Percentiles rank a stretch among this genome's conserved stretches.
These are phyloP conservation scores for Aurinia saxatilis DNA, from an alignment of 345 rosid species.

Conservation along the genomic window DNA sequence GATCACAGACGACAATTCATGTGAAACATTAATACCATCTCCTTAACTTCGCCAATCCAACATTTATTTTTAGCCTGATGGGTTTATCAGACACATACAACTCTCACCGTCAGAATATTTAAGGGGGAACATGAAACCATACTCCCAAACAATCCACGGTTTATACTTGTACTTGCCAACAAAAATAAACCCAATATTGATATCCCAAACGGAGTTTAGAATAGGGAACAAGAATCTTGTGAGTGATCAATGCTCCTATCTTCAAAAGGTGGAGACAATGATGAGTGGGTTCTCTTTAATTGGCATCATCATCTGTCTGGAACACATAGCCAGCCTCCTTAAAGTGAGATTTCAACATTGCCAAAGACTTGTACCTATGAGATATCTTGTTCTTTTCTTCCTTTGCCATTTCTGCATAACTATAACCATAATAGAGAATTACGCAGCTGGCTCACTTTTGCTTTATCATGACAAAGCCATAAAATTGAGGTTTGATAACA, in stretches of 20 bases:
- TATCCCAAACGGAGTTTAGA: slow-evolving; percentile 6
- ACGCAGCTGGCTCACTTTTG: background rate
- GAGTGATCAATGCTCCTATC: background rate
- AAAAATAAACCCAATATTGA: background rate
- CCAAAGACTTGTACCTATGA: slow-evolving; percentile 79
- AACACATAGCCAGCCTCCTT: slow-evolving; percentile 59
- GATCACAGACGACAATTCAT: slow-evolving; percentile 3
- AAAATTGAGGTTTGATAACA: background rate
- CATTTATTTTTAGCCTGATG: background rate
- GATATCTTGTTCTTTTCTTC: slow-evolving; percentile 93
- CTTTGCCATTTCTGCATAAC: slow-evolving; percentile 87
- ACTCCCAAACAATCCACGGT: background rate
- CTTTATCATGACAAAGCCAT: background rate
- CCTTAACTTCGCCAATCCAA: background rate
- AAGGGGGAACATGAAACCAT: background rate
- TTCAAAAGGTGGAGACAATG: background rate
- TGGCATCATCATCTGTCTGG: slow-evolving; percentile 26
- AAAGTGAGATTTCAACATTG: slow-evolving; percentile 61
- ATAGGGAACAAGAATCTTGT: background rate
- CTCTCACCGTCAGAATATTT: slow-evolving; percentile 6
- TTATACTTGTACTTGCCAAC: background rate
- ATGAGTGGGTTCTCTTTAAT: slow-evolving; percentile 7
- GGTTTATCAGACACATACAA: background rate
- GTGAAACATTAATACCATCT: slow-evolving; percentile 2
- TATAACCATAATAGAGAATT: slow-evolving; percentile 15